Evolutionary conservation across 2,329 filamentous ascomycete species (phyloP).

Genomic region (Hirsutella minnesotensis): DNA sequence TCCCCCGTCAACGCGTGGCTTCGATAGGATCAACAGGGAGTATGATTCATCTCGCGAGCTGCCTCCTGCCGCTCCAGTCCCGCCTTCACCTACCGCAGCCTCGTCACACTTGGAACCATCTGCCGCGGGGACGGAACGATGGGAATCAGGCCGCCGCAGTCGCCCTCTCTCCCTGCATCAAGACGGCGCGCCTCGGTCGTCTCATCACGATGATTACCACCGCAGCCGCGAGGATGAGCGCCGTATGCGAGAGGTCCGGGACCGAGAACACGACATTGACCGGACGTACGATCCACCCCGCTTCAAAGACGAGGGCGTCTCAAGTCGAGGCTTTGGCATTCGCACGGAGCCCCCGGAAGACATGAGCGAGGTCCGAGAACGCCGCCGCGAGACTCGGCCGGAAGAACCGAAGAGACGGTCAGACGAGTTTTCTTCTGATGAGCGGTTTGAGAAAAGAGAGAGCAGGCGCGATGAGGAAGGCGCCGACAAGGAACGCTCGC

Average conservation of each 20-base stretch:
- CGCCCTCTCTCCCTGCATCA: constrained; percentile 42
- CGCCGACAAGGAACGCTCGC: constrained; percentile 28
- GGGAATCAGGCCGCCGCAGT: constrained; percentile 15
- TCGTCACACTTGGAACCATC: constrained; percentile 9
- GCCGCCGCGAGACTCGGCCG: constrained; percentile 17
- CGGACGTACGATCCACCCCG: constrained; percentile 16
- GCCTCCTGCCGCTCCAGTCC: constrained; percentile 28
- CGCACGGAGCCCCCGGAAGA: constrained; percentile 27
- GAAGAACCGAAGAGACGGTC: constrained; percentile 18
- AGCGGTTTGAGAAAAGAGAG: constrained; percentile 17
- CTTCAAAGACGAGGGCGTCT: constrained; percentile 35
- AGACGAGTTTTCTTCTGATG: constrained; percentile 16
- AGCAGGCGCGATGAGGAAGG: constrained; percentile 18
- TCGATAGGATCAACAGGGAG: constrained; percentile 53
- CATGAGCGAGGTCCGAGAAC: constrained; percentile 30
- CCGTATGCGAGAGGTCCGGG: constrained; percentile 27
- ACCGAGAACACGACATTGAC: constrained; percentile 24
- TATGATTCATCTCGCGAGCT: constrained; percentile 35
- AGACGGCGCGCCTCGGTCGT: constrained; percentile 30
- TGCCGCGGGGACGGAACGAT: constrained; percentile 5
- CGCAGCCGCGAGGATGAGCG: constrained; percentile 36
- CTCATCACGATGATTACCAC: constrained; percentile 36
- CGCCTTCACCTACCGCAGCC: constrained; percentile 19
- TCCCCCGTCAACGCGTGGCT: constrained; percentile 57
- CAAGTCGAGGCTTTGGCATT: constrained; percentile 39